Conservation (phyloP, 2,329 filamentous ascomycete genomes). For the Myriosclerotinia duriaeana region DNA sequence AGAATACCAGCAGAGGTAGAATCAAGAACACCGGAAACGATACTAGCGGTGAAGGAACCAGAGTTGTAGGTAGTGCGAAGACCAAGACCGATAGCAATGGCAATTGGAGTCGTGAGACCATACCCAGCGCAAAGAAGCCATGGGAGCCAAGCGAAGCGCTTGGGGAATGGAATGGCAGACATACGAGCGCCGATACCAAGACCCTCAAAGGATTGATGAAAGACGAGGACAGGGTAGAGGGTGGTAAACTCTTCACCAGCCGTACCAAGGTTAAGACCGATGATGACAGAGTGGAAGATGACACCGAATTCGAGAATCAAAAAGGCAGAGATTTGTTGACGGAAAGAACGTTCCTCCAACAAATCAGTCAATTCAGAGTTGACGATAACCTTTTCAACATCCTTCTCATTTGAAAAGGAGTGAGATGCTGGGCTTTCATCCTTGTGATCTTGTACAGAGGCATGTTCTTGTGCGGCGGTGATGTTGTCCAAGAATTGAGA, state of each 20-base stretch:
- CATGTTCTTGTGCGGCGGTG: slow-evolving; percentile 33
- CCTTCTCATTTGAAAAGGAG: slow-evolving; percentile 30
- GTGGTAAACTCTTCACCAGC: slow-evolving; percentile 56
- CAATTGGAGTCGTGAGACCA: slow-evolving; percentile 53
- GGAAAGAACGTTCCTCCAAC: slow-evolving; percentile 43
- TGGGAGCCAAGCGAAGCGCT: slow-evolving; percentile 46
- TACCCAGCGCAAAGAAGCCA: slow-evolving; percentile 49
- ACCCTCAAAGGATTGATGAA: slow-evolving; percentile 64
- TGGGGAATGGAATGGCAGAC: slow-evolving; percentile 54
- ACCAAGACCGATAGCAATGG: slow-evolving; percentile 52
- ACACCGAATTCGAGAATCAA: slow-evolving; percentile 49
- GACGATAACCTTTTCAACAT: slow-evolving; percentile 26
- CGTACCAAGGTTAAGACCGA: slow-evolving; percentile 62
- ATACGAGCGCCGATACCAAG: slow-evolving; percentile 62
- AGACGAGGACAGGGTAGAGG: slow-evolving; percentile 59
- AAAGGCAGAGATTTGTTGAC: slow-evolving; percentile 48
- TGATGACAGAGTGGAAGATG: slow-evolving; percentile 64
- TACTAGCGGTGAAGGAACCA: slow-evolving; percentile 45
- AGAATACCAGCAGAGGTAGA: slow-evolving; percentile 50
- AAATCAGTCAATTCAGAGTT: slow-evolving; percentile 27
- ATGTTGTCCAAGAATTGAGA: slow-evolving; percentile 28
- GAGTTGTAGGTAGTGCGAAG: slow-evolving; percentile 46
- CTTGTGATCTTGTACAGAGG: no score
- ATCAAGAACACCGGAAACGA: slow-evolving; percentile 49
- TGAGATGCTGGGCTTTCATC: slow-evolving; percentile 18